Conservation (phyloP, 306 rosid genomes). For the Sesbania bispinosa region DNA sequence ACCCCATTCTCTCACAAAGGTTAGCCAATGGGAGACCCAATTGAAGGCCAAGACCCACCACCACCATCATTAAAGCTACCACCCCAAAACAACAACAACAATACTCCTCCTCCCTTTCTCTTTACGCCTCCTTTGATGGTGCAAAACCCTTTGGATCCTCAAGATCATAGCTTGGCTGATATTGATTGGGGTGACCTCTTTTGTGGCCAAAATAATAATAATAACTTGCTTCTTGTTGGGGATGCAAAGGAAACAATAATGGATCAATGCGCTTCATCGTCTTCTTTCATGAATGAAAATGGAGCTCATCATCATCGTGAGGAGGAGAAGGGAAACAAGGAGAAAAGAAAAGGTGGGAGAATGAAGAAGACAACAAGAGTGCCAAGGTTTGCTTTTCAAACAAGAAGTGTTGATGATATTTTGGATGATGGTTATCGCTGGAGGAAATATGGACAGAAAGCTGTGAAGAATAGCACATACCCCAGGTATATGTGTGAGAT, state of each 20-base stretch:
- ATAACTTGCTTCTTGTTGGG: background rate
- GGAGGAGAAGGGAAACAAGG: conserved; percentile 27
- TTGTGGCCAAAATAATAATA: conserved; percentile 36
- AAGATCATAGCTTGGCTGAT: conserved; percentile 32
- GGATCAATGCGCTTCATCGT: conserved; percentile 13
- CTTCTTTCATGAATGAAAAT: conserved; percentile 7
- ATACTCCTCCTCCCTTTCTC: conserved; percentile 29
- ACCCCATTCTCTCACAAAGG: no score
- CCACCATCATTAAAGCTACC: conserved; percentile 1
- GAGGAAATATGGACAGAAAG: conserved; percentile 95
- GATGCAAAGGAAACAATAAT: conserved; percentile 16
- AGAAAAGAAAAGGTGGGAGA: conserved; percentile 38
- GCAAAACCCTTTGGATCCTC: conserved; percentile 33
- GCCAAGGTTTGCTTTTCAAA: conserved; percentile 93
- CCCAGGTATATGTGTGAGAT: conserved; percentile 53
- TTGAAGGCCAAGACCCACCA: conserved; percentile 49
- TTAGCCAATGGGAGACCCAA: conserved; percentile 10
- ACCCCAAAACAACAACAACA: conserved; percentile 16
- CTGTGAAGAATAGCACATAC: conserved; percentile 71
- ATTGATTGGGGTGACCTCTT: conserved; percentile 70
- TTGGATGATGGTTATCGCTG: conserved; percentile 97
- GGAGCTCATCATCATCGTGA: background rate
- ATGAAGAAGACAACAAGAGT: conserved; percentile 40
- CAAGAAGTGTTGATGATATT: conserved; percentile 79
- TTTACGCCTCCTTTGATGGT: conserved; percentile 26